phyloP scores from a whole-genome alignment of 2,329 filamentous ascomycete species.

The Aureobasidium musti region DNA sequence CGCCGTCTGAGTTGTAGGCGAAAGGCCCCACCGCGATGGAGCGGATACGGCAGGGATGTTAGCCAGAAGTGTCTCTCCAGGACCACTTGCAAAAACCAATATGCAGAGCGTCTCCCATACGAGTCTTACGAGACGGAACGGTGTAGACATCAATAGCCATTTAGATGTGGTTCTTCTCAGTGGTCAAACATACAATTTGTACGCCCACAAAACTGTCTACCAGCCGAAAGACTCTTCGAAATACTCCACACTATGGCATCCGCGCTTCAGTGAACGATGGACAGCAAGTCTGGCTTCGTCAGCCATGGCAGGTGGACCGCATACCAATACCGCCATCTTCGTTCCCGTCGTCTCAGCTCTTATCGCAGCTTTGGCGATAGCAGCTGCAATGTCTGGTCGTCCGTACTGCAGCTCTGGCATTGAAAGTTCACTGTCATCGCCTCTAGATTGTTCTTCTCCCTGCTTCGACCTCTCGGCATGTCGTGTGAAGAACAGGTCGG shows the following conservation, averaged over 20 bases:
- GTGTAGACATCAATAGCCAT: too few relatives aligned
- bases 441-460: neutral
- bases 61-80: too few relatives aligned
- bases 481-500: slow-evolving; percentile 34
- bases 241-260: slow-evolving; percentile 13
- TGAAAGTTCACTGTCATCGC: neutral
- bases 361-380: slow-evolving; percentile 31
- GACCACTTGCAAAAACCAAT: too few relatives aligned
- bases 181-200: too few relatives aligned
- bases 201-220: neutral
- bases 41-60: neutral
- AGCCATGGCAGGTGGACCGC: slow-evolving; percentile 26
- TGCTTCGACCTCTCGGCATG: neutral
- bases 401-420: slow-evolving; percentile 30
- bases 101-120: too few relatives aligned
- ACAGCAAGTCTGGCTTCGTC: slow-evolving; percentile 24
- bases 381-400: slow-evolving; percentile 32
- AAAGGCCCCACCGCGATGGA: slow-evolving; percentile 26
- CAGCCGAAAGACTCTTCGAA: slow-evolving; percentile 28
- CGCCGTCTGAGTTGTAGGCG: neutral
- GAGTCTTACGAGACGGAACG: too few relatives aligned
- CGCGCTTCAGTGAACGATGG: slow-evolving; percentile 4
- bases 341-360: neutral
- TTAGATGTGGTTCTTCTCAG: too few relatives aligned
- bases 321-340: slow-evolving; percentile 18